These are phyloP conservation scores for Saccharomyces eubayanus DNA, from an alignment of 805 yeast genomes.

Conservation along the genomic window DNA sequence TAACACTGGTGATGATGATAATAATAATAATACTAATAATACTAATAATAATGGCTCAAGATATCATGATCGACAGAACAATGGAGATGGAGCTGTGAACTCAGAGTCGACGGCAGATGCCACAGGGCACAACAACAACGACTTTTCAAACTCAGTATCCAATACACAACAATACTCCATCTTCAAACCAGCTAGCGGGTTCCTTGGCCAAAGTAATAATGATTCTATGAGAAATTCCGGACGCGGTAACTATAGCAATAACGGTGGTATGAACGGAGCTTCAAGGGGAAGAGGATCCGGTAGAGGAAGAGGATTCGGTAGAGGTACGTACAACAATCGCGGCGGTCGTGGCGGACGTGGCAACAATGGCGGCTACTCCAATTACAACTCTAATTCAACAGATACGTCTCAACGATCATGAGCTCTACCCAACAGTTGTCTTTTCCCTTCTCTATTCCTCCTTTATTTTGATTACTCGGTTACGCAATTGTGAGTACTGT, in stretches of 20 bases:
- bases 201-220: slow-evolving; percentile 13
- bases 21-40: not conserved
- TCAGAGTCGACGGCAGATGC: not conserved
- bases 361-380: not conserved
- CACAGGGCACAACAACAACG: not conserved
- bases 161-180: slow-evolving; percentile 18
- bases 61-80: slow-evolving; percentile 1
- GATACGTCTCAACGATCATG: not conserved
- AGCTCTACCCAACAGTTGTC: not conserved
- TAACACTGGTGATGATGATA: slow-evolving; percentile 1
- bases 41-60: slow-evolving; percentile 1
- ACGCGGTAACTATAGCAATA: slow-evolving; percentile 13
- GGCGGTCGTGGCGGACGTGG: slow-evolving; percentile 9
- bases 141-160: not conserved
- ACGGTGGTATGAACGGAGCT: not conserved
- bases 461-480: not conserved
- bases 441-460: not conserved
- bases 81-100: not conserved
- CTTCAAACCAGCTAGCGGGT: slow-evolving; percentile 30
- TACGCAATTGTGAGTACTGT: not conserved
- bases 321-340: not conserved
- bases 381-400: not conserved
- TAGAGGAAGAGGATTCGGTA: not conserved
- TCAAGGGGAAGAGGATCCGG: not conserved
- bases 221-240: slow-evolving; percentile 8